phyloP scores from a whole-genome alignment of 345 rosid species.

The Aquilaria sinensis region DNA sequence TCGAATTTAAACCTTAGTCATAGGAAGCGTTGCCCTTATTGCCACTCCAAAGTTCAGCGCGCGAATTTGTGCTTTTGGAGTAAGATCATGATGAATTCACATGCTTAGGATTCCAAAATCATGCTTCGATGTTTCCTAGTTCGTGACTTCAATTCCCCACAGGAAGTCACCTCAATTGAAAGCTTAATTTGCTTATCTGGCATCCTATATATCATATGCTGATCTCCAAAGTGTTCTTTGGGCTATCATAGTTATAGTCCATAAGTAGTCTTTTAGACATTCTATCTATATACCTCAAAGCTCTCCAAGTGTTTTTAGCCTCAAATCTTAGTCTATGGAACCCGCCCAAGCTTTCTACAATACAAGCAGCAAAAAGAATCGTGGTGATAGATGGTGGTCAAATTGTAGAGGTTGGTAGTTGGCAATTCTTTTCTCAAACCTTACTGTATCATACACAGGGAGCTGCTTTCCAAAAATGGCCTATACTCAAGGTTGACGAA shows the following conservation, averaged over 20 bases:
- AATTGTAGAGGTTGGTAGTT: conserved; percentile 59
- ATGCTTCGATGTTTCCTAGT: too few species aligned
- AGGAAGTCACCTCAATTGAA: background rate
- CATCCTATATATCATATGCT: conserved; percentile 5
- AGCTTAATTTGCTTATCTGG: conserved; percentile 2
- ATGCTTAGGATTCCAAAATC: too few species aligned
- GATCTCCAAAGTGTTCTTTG: conserved; percentile 67
- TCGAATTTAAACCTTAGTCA: too few species aligned
- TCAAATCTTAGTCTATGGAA: background rate
- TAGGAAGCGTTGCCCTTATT: too few species aligned
- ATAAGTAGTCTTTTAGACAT: conserved; percentile 36
- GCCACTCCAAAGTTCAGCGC: too few species aligned
- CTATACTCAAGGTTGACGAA: conserved; percentile 72
- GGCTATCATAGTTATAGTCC: conserved; percentile 78
- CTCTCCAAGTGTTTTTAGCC: too few species aligned
- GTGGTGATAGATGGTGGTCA: conserved; percentile 82
- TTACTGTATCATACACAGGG: conserved; percentile 33
- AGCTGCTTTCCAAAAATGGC: conserved; percentile 68
- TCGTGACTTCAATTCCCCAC: background rate
- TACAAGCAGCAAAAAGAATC: conserved; percentile 87
- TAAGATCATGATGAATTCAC: too few species aligned
- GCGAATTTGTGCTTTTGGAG: too few species aligned
- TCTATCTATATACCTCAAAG: conserved; percentile 2
- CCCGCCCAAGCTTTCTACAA: conserved; percentile 75
- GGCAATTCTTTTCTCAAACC: background rate